These are phyloP conservation scores for Backusella westeae DNA, from an alignment of 192 early-diverging fungal genomes.

Conservation along the genomic window DNA sequence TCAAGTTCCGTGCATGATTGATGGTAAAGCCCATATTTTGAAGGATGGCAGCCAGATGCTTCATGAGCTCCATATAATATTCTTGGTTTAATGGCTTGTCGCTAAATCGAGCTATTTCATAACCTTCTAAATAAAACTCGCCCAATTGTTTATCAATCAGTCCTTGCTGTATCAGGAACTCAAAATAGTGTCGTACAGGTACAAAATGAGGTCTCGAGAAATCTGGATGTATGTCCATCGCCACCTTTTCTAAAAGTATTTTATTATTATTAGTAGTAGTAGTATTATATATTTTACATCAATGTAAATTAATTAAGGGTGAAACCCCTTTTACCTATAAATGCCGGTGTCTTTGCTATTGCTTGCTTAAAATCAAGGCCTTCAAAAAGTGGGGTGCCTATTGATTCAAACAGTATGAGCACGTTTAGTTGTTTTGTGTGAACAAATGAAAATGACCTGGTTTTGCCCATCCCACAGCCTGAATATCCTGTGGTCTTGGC, in stretches of 20 bases:
- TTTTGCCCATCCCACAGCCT: slow-evolving; percentile 49
- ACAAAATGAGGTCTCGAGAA: slow-evolving; percentile 45
- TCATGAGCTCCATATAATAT: slow-evolving; percentile 54
- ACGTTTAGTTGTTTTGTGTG: not conserved
- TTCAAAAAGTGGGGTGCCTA: slow-evolving; percentile 33
- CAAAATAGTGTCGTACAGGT: slow-evolving; percentile 49
- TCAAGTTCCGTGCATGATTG: slow-evolving; percentile 16
- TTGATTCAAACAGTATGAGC: not conserved
- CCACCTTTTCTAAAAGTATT: slow-evolving; percentile 42
- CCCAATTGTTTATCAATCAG: slow-evolving; percentile 42
- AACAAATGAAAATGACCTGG: slow-evolving; percentile 29
- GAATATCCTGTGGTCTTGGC: slow-evolving; percentile 41
- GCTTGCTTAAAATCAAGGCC: slow-evolving; percentile 50
- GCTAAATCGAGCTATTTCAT: slow-evolving; percentile 54
- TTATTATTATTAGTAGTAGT: not conserved
- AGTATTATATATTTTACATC: not conserved
- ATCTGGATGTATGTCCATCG: slow-evolving; percentile 33
- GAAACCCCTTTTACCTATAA: slow-evolving; percentile 40
- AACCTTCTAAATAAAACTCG: slow-evolving; percentile 49
- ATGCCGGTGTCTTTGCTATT: slow-evolving; percentile 50
- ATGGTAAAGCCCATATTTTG: slow-evolving; percentile 41
- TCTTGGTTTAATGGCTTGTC: slow-evolving; percentile 31
- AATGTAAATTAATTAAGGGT: not conserved
- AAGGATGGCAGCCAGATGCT: slow-evolving; percentile 41
- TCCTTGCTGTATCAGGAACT: slow-evolving; percentile 45